Evolutionary conservation across 306 rosid genomes (phyloP).

Genomic region (Vigna radiata): DNA sequence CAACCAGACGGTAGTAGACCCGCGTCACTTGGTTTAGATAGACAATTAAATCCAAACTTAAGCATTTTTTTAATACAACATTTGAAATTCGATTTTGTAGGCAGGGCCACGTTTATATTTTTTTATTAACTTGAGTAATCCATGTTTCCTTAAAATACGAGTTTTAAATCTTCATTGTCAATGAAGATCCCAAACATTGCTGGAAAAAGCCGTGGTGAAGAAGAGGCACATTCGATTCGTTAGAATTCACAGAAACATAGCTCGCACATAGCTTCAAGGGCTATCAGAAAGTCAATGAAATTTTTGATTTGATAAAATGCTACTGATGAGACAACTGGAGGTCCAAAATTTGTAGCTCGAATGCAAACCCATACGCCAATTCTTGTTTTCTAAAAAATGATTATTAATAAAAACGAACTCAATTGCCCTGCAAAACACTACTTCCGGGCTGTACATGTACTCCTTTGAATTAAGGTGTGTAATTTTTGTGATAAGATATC

Average conservation of each 20-base stretch:
- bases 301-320: no score
- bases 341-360: conserved; percentile 36
- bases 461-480: no score
- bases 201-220: conserved; percentile 70
- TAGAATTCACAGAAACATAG: neutral
- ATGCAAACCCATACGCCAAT: conserved; percentile 88
- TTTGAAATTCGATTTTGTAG: neutral
- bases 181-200: conserved; percentile 66
- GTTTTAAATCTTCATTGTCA: conserved; percentile 69
- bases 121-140: conserved; percentile 43
- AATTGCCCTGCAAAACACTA: conserved; percentile 16
- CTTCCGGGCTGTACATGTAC: conserved; percentile 31
- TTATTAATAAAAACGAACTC: no score
- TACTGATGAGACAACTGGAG: no score
- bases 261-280: no score
- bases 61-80: neutral
- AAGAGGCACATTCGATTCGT: conserved; percentile 1
- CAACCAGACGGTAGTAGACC: neutral
- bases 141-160: conserved; percentile 41
- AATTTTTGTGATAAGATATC: no score
- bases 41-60: no score
- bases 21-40: neutral
- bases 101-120: neutral
- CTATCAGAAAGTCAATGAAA: no score
- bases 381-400: conserved; percentile 50